Evolutionary conservation across 2,329 filamentous ascomycete genomes (phyloP).

Genomic region (Hymenoscyphus scutula): DNA sequence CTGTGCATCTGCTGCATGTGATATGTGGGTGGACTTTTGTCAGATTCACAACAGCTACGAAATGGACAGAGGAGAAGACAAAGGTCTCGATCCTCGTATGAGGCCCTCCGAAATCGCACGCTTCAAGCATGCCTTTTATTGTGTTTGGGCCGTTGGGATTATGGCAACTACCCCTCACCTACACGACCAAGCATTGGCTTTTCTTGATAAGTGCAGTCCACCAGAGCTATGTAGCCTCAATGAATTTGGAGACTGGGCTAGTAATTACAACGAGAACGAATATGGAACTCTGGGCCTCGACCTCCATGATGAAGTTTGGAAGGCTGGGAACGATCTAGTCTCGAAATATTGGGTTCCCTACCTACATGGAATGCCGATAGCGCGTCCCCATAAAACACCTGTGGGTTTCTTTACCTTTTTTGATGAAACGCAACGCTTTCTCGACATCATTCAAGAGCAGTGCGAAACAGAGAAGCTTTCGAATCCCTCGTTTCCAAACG

Average conservation of each 20-base stretch:
- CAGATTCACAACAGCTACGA: too few relatives aligned
- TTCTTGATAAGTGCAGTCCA: background rate
- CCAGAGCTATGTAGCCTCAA: background rate
- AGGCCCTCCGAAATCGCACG: background rate
- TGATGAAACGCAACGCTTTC: background rate
- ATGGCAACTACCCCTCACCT: background rate
- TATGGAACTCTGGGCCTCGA: background rate
- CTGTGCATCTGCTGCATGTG: background rate
- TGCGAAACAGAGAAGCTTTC: background rate
- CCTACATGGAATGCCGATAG: background rate
- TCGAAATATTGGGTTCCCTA: background rate
- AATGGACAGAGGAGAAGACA: too few relatives aligned
- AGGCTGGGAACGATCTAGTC: constrained; percentile 1
- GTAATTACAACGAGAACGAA: background rate
- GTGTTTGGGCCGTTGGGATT: background rate
- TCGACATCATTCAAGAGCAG: background rate
- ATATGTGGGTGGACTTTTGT: background rate
- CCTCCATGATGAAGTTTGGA: background rate
- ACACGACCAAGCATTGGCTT: background rate
- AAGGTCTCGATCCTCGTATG: background rate
- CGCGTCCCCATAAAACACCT: background rate
- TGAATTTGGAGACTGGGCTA: background rate
- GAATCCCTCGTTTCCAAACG: too few relatives aligned
- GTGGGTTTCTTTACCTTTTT: background rate
- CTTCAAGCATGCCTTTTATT: background rate